Evolutionary conservation across 192 early-diverging fungal genomes (phyloP), one percentile per base, ranked within the genome.

Genomic region (Coemansia aciculifera): DNA sequence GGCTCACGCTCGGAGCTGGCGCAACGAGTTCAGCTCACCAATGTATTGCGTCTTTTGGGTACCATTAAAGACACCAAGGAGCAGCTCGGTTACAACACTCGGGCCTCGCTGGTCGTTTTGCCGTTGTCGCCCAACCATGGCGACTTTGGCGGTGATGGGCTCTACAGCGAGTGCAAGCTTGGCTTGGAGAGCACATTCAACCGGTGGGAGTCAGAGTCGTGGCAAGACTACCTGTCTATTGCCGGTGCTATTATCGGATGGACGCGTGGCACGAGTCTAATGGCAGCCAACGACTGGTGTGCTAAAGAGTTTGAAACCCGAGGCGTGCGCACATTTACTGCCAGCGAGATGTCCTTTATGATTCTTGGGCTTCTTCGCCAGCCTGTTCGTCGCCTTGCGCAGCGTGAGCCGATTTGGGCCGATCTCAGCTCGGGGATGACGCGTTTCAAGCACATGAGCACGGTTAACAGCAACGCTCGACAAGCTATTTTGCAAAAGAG

Each of bases 61-160:
- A 82, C 87, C 54, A 88, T 98, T 61, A 94, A 94, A 81, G 78
- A 83, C 57, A 86, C 92, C 75, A 98, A 98, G 87, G 86, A 88
- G 68, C 66, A 68, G 71, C 75, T 86, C 36, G 87, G 90, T 37
- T 89, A 86, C 66, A 89, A 93, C 67, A 95, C 93, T 59, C 92
- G 93, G 61, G 93, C 95, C 48, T 92, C 96, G 21, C 89, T 90
- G 51, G 91, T 92, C 27, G 84, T 98, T 15, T 78, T 98, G 36
- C 96, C 96, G 9, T 74, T 97, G 59, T 98, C 96, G 63, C 96
- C 96, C 59, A 98, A 98, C 87, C 96, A 98, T 79, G 96, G 95
- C 59, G 91, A 91, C 4, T 98, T 98, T 72, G 96, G 96, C 64
- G 83, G 78, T 59, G 92, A 98, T 67, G 96, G 96, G 75, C 87